Evolutionary conservation across 441 rosid genomes (phyloP), one percentile per base, ranked within the genome.

Genomic region (Dalechampia spathulata): DNA sequence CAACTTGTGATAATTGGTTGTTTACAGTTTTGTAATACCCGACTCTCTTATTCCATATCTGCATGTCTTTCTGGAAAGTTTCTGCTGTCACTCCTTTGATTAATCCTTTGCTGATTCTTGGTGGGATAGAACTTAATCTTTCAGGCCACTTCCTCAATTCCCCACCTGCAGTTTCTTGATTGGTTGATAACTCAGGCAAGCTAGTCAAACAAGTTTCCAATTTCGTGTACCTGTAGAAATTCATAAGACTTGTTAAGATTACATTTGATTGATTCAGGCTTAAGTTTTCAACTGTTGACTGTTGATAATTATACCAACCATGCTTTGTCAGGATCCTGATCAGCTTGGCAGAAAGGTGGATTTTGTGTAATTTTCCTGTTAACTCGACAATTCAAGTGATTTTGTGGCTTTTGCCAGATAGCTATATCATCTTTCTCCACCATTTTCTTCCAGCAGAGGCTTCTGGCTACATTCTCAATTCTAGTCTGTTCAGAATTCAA

Each of bases 331-430:
- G 90, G 79, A 52, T 90, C 86, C 12, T 56, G 72, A 52, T 57
- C 9, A 0, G 68, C 43, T 0, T 74, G 75, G 57, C 87, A 83
- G 57, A 81, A 66, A 34, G 62, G 63, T 3, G 64, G 78, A 38
- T 20, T 65, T 32, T 66, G 75, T 10, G 64, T n/a, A 37, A 50
- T 59, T 17, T 71, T 78, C 25, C 55, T 62, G 30, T 60, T 67
- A 27, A 42, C 23, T 62, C 75, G 72, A 32, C 90, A 83, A 21
- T 72, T 60, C 0, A 81, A 7, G 60, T 83, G 87, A 65, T 81
- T 81, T 38, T 66, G 11, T 21, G 94, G 96, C 63, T 90, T 90
- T 62, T 71, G 85, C 97, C 96, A 90, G 44, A 90, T 76, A 2
- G 94, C 89, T 63, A 90, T 87, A 40, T 84, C 96, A 4, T 57